Evolutionary conservation across 2,329 filamentous ascomycete species (phyloP), one percentile per base, ranked within the genome.

Genomic region (Raffaelea arxii): DNA sequence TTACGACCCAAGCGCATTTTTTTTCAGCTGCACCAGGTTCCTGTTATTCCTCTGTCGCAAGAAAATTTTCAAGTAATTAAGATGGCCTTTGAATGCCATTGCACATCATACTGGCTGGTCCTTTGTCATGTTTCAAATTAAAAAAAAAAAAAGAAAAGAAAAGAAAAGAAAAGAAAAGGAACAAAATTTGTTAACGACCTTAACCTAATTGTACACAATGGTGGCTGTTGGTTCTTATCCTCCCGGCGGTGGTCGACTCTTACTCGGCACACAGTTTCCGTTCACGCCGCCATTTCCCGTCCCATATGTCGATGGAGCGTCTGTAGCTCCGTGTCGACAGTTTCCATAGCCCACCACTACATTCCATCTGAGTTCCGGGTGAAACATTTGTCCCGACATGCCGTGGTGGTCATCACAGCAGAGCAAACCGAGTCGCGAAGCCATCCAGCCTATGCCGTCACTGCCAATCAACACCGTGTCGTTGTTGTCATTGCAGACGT

Each of bases 341-440:
- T 54, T 54, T n/a, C 51, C 51, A 25, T 54, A 54, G 21, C 42
- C 53, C 11, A 53, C 46, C 2, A 54, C 45, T 1, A 42, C 39
- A 46, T 53, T 53, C 49, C 48, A 54, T 3, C 21, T 18, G 2
- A 32, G 44, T 3, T 46, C 45, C 5, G 53, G 53, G 18, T 54
- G 49, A 43, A 54, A 54, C 1, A 54, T 23, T 44, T 54, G 53
- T 1, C 44, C 53, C n/a, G 51, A 51, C 23, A 39, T n/a, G 18
- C 25, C 51, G 43, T 48, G 43, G 32, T 46, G 40, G 2, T 42
- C 14, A 43, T 51, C 49, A 48, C 53, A 54, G 49, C 53, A 54
- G 16, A 54, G 48, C 36, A 24, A 14, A 4, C 38, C 37, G 18
- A 54, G 43, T 2, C 47, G 49, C 22, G 43, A 46, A 10, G 45